Conservation (phyloP, 164 flowering plant genomes). For the Santalum album region DNA sequence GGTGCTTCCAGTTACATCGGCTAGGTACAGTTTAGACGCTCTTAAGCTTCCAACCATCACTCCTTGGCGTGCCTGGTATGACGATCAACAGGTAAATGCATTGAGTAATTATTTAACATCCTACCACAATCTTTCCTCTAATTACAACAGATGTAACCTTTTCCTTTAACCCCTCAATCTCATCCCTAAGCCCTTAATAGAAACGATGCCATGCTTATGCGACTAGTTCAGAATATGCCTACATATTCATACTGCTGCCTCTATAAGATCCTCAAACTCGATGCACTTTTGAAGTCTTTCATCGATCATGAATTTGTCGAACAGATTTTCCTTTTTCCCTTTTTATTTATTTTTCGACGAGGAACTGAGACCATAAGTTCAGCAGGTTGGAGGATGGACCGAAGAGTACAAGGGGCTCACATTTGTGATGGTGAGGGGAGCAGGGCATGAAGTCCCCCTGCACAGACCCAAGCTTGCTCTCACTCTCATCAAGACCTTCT, state of each 20-base stretch:
- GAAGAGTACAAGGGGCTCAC: slow-evolving; percentile 71
- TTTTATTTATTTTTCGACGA: too few relatives aligned
- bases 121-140: too few relatives aligned
- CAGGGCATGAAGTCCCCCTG: slow-evolving; percentile 88
- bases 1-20: slow-evolving; percentile 82
- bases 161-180: too few relatives aligned
- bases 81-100: slow-evolving; percentile 67
- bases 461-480: slow-evolving; percentile 75
- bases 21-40: slow-evolving; percentile 79
- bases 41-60: slow-evolving; percentile 62
- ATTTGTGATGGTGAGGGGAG: slow-evolving; percentile 80
- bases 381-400: slow-evolving; percentile 95
- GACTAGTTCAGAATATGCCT: too few relatives aligned
- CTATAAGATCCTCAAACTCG: too few relatives aligned
- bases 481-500: slow-evolving; percentile 48
- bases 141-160: too few relatives aligned
- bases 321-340: neutral
- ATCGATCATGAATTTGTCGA: neutral
- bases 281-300: too few relatives aligned
- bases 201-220: too few relatives aligned
- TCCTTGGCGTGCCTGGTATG: slow-evolving; percentile 96
- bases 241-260: too few relatives aligned
- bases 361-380: too few relatives aligned
- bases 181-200: too few relatives aligned
- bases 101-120: too few relatives aligned